These are phyloP conservation scores for Chalciporus sp. DNA, from an alignment of 1,284 basidiomycete species.

Conservation along the genomic window DNA sequence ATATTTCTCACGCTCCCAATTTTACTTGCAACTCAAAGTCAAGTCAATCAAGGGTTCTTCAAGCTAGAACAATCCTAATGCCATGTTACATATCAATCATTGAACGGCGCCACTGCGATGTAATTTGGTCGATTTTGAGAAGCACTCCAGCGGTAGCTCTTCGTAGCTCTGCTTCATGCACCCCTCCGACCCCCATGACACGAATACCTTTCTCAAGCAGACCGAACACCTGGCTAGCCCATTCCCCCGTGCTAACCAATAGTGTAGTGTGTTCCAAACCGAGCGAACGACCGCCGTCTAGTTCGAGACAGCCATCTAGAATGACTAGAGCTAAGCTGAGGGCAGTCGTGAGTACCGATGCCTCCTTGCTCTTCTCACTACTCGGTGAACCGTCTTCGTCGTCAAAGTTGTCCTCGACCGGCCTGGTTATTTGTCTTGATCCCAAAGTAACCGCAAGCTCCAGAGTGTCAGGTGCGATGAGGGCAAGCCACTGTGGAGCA, in stretches of 20 bases:
- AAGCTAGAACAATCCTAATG: not conserved
- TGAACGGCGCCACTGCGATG: constrained; percentile 73
- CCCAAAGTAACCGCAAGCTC: constrained; percentile 83
- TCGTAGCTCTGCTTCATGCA: constrained; percentile 57
- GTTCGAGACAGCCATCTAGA: constrained; percentile 72
- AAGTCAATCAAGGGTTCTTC: not conserved
- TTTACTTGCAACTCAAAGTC: not conserved
- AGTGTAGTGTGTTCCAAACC: constrained; percentile 75
- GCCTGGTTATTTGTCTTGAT: constrained; percentile 58
- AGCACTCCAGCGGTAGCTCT: constrained; percentile 79
- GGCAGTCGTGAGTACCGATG: constrained; percentile 70
- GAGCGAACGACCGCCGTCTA: constrained; percentile 77
- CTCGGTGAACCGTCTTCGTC: constrained; percentile 31
- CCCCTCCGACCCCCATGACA: constrained; percentile 67
- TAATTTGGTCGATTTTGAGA: constrained; percentile 78
- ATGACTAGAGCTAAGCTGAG: constrained; percentile 79
- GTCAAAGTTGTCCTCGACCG: constrained; percentile 47
- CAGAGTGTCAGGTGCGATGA: constrained; percentile 79
- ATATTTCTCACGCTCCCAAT: not conserved
- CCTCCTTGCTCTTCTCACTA: constrained; percentile 49
- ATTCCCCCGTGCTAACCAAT: constrained; percentile 76
- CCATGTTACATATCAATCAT: constrained; percentile 49
- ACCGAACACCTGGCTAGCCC: constrained; percentile 75
- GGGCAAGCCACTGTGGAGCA: constrained; percentile 75
- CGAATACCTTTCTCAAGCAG: constrained; percentile 65